Evolutionary conservation across 2,329 filamentous ascomycete genomes (phyloP).

Genomic region (Lasiodiplodia sp.): DNA sequence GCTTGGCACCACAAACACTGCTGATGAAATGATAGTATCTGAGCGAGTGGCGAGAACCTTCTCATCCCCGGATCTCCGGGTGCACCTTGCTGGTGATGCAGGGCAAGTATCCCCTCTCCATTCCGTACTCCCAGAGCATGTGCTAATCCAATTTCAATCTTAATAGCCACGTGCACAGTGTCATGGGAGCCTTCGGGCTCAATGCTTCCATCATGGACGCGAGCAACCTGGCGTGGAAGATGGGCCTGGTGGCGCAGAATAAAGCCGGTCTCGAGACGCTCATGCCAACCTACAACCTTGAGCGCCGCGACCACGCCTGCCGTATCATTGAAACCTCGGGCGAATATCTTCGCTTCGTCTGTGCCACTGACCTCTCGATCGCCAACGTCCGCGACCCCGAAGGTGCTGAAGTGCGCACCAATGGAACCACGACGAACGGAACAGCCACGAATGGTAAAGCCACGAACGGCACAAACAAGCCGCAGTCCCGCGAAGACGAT

Average conservation of each 20-base stretch:
- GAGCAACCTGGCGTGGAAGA: conserved; percentile 47
- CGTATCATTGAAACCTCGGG: conserved; percentile 38
- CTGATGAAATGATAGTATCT: conserved; percentile 33
- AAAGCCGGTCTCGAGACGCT: conserved; percentile 35
- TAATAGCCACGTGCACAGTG: conserved; percentile 43
- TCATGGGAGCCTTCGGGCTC: conserved; percentile 48
- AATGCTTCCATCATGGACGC: conserved; percentile 48
- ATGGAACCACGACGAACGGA: background rate
- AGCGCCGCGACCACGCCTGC: conserved; percentile 38
- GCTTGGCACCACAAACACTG: too few relatives aligned
- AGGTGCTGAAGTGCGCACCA: background rate
- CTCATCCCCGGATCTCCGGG: conserved; percentile 41
- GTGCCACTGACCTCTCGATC: conserved; percentile 36
- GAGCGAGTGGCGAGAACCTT: conserved; percentile 45
- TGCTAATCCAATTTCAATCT: background rate
- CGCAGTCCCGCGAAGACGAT: conserved; percentile 24
- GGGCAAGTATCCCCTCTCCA: conserved; percentile 36
- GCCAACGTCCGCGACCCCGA: conserved; percentile 32
- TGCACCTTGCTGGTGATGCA: conserved; percentile 45
- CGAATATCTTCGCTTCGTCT: conserved; percentile 37
- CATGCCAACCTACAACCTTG: conserved; percentile 42
- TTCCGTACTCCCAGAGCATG: background rate
- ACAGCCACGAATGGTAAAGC: background rate
- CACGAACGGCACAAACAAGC: background rate
- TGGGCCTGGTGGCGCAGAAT: conserved; percentile 38